Evolutionary conservation across 2,329 filamentous ascomycete genomes (phyloP).

Genomic region (Fusarium verticillioides): DNA sequence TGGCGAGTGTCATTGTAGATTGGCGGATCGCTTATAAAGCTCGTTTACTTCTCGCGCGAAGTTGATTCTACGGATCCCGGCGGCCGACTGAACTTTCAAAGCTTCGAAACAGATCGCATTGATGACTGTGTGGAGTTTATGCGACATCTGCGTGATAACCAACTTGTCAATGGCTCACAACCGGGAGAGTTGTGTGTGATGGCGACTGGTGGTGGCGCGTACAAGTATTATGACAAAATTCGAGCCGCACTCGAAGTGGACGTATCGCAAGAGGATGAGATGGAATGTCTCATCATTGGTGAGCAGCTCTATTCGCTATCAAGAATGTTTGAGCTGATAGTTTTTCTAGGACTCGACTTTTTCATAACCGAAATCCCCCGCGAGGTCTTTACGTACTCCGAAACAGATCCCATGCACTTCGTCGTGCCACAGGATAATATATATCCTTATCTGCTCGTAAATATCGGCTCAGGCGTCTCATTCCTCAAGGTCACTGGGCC

Average conservation of each 20-base stretch:
- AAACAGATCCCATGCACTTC: slow-evolving; percentile 90
- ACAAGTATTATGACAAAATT: slow-evolving; percentile 95
- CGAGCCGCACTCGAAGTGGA: slow-evolving; percentile 85
- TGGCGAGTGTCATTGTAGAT: slow-evolving; percentile 67
- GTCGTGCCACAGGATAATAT: slow-evolving; percentile 80
- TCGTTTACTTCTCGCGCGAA: slow-evolving; percentile 97
- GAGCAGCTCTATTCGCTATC: slow-evolving; percentile 41
- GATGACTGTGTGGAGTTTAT: slow-evolving; percentile 95
- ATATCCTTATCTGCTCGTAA: slow-evolving; percentile 97
- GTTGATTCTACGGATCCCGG: slow-evolving; percentile 81
- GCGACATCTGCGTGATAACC: slow-evolving; percentile 83
- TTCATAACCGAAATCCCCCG: slow-evolving; percentile 98
- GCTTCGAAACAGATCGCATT: slow-evolving; percentile 95
- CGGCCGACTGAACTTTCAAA: slow-evolving; percentile 92
- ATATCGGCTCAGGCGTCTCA: slow-evolving; percentile 96
- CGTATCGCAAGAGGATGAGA: slow-evolving; percentile 93
- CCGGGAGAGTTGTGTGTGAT: slow-evolving; percentile 86
- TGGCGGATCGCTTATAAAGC: slow-evolving; percentile 92
- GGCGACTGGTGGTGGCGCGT: slow-evolving; percentile 95
- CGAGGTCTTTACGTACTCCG: slow-evolving; percentile 97
- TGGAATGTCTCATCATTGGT: slow-evolving; percentile 98
- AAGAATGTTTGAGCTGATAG: slow-evolving; percentile 7
- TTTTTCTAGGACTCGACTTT: slow-evolving; percentile 82
- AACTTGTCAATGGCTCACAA: slow-evolving; percentile 78
- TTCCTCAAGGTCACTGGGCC: slow-evolving; percentile 98